A percentile compares a stretch with the other conserved stretches of the same genome.
phyloP scores from a whole-genome alignment of 352 stramenopile species.

The Phytophthora podocarpi region DNA sequence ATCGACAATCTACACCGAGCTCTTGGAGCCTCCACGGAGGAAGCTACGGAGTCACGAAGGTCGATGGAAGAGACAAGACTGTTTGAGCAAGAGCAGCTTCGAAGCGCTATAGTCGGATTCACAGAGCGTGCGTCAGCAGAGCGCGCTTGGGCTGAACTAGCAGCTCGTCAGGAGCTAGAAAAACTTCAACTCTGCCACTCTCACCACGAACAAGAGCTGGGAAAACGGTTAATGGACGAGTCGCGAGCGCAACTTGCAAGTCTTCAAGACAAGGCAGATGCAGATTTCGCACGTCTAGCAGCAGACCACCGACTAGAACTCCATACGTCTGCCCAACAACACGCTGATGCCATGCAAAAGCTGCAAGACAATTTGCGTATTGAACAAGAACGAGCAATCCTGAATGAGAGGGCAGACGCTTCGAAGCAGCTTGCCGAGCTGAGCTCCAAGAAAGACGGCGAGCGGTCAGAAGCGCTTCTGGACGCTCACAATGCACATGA shows the following conservation, averaged over 20 bases:
- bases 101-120: slow-evolving; percentile 28
- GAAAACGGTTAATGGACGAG: slow-evolving; percentile 28
- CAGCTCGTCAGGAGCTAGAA: slow-evolving; percentile 17
- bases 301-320: slow-evolving; percentile 29
- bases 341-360: slow-evolving; percentile 32
- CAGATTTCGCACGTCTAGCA: slow-evolving; percentile 23
- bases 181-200: not conserved
- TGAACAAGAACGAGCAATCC: slow-evolving; percentile 36
- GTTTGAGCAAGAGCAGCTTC: slow-evolving; percentile 38
- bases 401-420: slow-evolving; percentile 41
- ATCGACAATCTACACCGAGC: slow-evolving; percentile 12
- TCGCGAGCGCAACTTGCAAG: slow-evolving; percentile 8
- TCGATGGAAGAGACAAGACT: slow-evolving; percentile 28
- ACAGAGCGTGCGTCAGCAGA: slow-evolving; percentile 8
- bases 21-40: slow-evolving; percentile 10
- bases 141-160: slow-evolving; percentile 1
- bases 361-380: slow-evolving; percentile 28
- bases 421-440: slow-evolving; percentile 37
- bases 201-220: slow-evolving; percentile 12
- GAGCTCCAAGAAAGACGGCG: slow-evolving; percentile 44
- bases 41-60: slow-evolving; percentile 18
- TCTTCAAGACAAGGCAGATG: slow-evolving; percentile 28
- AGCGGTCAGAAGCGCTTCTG: slow-evolving; percentile 33
- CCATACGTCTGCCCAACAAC: slow-evolving; percentile 15
- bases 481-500: slow-evolving; percentile 36